Percentiles rank a stretch among this genome's conserved stretches.
phyloP scores from a whole-genome alignment of 192 early-diverging fungal species.

The Obelidium mucronatum region DNA sequence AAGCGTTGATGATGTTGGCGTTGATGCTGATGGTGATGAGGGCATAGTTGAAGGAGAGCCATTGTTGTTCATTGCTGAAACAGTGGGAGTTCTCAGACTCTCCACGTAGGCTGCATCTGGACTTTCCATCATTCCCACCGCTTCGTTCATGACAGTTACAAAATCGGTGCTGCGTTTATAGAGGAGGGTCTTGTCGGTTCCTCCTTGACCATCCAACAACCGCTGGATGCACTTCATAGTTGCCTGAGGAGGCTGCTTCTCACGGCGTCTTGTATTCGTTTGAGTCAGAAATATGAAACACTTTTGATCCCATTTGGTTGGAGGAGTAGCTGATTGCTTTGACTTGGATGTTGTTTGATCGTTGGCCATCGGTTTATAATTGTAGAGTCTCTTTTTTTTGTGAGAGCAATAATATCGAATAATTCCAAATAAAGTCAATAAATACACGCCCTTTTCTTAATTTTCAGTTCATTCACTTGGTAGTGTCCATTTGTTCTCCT shows the following conservation, averaged over 20 bases:
- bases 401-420: background rate
- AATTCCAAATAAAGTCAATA: background rate
- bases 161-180: conserved; percentile 16
- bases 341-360: too few relatives aligned
- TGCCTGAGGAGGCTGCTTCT: background rate
- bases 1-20: background rate
- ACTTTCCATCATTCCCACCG: conserved; percentile 1
- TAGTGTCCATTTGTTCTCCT: background rate
- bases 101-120: too few relatives aligned
- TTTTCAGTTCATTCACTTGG: background rate
- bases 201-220: background rate
- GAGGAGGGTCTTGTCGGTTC: conserved; percentile 5
- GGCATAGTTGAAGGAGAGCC: background rate
- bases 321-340: too few relatives aligned
- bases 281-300: conserved; percentile 1
- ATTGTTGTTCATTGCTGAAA: background rate
- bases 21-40: background rate
- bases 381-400: too few relatives aligned
- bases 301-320: background rate
- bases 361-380: too few relatives aligned
- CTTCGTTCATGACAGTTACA: conserved; percentile 8
- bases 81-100: too few relatives aligned
- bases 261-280: background rate
- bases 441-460: too few relatives aligned
- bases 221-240: conserved; percentile 11